phyloP scores from a whole-genome alignment of 2,329 filamentous ascomycete genomes.

The Trichothecium sympodiale region DNA sequence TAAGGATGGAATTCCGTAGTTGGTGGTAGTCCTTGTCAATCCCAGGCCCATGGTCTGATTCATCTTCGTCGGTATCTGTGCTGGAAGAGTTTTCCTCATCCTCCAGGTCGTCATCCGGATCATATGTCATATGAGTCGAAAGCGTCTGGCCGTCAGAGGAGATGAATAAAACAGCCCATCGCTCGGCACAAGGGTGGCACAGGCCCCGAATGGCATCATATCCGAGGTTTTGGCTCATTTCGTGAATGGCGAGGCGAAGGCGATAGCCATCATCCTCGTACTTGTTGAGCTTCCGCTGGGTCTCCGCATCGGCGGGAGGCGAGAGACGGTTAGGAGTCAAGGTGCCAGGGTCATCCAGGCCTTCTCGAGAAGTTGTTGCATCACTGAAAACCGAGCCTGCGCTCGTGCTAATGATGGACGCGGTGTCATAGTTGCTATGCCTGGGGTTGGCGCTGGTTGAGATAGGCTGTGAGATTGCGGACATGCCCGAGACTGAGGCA shows the following conservation, averaged over 20 bases:
- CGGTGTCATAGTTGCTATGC: constrained; percentile 47
- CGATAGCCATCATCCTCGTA: constrained; percentile 56
- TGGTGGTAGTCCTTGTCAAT: constrained; percentile 73
- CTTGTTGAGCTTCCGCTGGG: constrained; percentile 32
- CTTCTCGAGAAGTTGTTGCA: constrained; percentile 53
- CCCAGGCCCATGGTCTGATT: constrained; percentile 48
- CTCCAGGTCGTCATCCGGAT: constrained; percentile 50
- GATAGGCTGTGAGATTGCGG: constrained; percentile 54
- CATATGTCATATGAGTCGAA: constrained; percentile 62
- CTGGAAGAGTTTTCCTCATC: constrained; percentile 54
- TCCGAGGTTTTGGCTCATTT: constrained; percentile 58
- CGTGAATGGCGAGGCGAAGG: constrained; percentile 56
- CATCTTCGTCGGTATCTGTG: constrained; percentile 50
- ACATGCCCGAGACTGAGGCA: constrained; percentile 59
- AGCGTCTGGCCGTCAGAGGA: constrained; percentile 60
- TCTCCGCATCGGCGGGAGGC: constrained; percentile 34
- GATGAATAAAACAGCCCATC: constrained; percentile 75
- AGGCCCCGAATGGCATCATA: constrained; percentile 52
- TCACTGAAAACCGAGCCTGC: constrained; percentile 64
- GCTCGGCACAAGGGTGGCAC: constrained; percentile 70
- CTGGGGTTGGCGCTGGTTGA: constrained; percentile 43
- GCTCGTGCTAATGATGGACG: constrained; percentile 62
- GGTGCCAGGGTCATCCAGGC: constrained; percentile 42
- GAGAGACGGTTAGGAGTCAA: constrained; percentile 43
- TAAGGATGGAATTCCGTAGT: constrained; percentile 68